Evolutionary conservation across 805 yeast species (phyloP).

Genomic region (Lachancea mirantina): DNA sequence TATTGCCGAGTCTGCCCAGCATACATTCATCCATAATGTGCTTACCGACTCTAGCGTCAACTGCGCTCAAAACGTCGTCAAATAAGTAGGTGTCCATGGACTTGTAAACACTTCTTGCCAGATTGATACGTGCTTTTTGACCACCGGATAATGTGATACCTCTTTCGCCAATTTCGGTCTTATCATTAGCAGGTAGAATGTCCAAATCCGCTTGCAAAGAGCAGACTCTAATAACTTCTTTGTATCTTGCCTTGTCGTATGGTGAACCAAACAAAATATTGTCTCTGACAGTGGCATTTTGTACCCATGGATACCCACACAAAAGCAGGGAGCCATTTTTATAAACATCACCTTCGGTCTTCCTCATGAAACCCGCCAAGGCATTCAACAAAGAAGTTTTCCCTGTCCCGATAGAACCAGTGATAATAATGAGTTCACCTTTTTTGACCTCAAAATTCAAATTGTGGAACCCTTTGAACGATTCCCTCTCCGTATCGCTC

Average conservation of each 20-base stretch:
- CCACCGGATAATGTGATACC: slow-evolving; percentile 75
- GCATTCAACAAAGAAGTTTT: slow-evolving; percentile 56
- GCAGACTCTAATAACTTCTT: slow-evolving; percentile 50
- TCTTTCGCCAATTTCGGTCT: slow-evolving; percentile 66
- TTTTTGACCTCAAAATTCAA: slow-evolving; percentile 47
- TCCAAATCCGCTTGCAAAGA: slow-evolving; percentile 52
- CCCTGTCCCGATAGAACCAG: slow-evolving; percentile 28
- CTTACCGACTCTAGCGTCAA: slow-evolving; percentile 67
- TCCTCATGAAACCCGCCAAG: slow-evolving; percentile 54
- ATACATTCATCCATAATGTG: slow-evolving; percentile 59
- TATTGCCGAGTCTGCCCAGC: slow-evolving; percentile 40
- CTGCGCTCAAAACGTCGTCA: slow-evolving; percentile 70
- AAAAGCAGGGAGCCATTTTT: slow-evolving; percentile 43
- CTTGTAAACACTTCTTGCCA: slow-evolving; percentile 65
- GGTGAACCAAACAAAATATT: slow-evolving; percentile 54
- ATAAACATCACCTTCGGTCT: slow-evolving; percentile 40
- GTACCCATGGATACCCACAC: slow-evolving; percentile 58
- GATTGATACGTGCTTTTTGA: slow-evolving; percentile 61
- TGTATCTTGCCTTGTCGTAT: slow-evolving; percentile 43
- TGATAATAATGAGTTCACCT: slow-evolving; percentile 67
- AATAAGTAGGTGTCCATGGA: slow-evolving; percentile 51
- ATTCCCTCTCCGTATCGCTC: slow-evolving; percentile 25
- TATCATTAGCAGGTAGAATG: slow-evolving; percentile 57
- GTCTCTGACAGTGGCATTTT: slow-evolving; percentile 60
- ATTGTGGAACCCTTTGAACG: slow-evolving; percentile 39